Evolutionary conservation across 345 rosid species (phyloP), one percentile per base, ranked within the genome.

Genomic region (Boechera divaricarpa): DNA sequence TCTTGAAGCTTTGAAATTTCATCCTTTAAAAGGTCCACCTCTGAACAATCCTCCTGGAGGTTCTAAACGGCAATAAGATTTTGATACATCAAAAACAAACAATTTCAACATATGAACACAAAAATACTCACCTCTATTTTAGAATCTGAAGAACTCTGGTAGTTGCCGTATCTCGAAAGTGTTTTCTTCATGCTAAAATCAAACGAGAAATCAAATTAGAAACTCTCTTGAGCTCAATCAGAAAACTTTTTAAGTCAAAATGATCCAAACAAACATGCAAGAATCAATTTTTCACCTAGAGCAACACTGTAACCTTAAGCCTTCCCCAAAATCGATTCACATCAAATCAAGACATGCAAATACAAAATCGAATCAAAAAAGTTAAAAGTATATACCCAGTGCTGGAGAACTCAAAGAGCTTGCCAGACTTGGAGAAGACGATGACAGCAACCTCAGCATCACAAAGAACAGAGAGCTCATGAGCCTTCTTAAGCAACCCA

Each of bases 391-490:
- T 3, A 0, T 41, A 91, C 97, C 92, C 83, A 81, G 90, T 83
- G 73, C 94, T 91, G 32, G 97, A 79, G 81, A 83, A 91, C 85
- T 94, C 97, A 51, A 90, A 90, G 45, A 94, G 94, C 84, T 90
- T 94, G 78, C 98, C 97, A 53, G 97, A 86, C 38, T 88, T 91
- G 35, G 97, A 94, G 92, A 91, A 94, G 80, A 90, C 84, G 67
- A 91, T 94, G 55, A 90, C 90, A 70, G 97, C 96, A 86, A 94
- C 93, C 83, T 94, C 98, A 74, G 96, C 90, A 74, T 94, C 98
- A 69, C 97, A 91, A 12, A 94, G 90, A 79, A 91, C 83, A 66
- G 98, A 85, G 77, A 94, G 94, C 76, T 94, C 98, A 48, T 74
- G 88, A 69, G 98, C 93, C 70, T 94, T 90, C 80, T 94, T 94